These are phyloP conservation scores for Talaromyces sp. DNA, from an alignment of 2,329 filamentous ascomycete species.

Conservation along the genomic window DNA sequence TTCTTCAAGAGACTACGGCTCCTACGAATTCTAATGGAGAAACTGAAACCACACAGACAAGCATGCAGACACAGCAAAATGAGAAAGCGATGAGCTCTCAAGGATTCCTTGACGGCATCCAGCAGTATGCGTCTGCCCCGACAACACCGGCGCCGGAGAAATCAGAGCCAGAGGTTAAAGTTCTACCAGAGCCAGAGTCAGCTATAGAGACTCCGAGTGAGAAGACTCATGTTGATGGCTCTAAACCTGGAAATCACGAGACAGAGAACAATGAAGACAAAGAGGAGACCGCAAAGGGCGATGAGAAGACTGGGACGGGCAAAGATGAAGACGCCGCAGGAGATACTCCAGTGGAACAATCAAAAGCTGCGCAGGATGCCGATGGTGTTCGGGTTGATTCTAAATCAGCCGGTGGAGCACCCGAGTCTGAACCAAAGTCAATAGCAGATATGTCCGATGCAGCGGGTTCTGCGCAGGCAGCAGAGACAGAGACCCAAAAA, in stretches of 20 bases:
- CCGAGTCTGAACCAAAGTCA: neutral
- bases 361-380: neutral
- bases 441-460: neutral
- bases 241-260: neutral
- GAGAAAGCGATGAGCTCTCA: neutral
- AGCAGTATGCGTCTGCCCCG: conserved; percentile 22
- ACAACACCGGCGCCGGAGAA: conserved; percentile 3
- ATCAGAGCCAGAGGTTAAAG: neutral
- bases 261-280: neutral
- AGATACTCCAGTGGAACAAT: neutral
- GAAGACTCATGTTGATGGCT: neutral
- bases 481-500: neutral
- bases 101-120: conserved; percentile 23
- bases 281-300: neutral
- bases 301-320: neutral
- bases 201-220: neutral
- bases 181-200: neutral
- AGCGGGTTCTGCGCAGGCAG: neutral
- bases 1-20: neutral
- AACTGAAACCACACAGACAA: conserved; percentile 18
- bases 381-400: neutral
- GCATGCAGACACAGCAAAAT: neutral
- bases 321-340: neutral
- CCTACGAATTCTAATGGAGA: neutral
- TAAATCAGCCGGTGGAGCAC: neutral